phyloP scores from a whole-genome alignment of 495 filamentous ascomycete genomes.

The Bacidia gigantensis region DNA sequence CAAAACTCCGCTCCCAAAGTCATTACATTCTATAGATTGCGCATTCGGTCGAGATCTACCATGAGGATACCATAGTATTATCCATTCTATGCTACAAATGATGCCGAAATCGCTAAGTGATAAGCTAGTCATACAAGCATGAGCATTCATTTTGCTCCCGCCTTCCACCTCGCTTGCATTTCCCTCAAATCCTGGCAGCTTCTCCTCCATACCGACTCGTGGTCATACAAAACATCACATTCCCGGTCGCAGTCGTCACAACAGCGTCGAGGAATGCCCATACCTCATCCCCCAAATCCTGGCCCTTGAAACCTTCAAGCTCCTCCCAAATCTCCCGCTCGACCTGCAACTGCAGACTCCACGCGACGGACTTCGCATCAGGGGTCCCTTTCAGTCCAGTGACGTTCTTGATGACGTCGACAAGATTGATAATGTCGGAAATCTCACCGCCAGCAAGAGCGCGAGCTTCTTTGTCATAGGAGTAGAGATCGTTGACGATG shows the following conservation, averaged over 20 bases:
- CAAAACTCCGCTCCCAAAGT: too few species aligned
- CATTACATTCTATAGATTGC: too few species aligned
- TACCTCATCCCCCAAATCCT: background rate
- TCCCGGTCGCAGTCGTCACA: background rate
- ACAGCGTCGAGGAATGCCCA: conserved; percentile 6
- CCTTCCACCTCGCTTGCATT: too few species aligned
- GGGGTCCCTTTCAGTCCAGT: background rate
- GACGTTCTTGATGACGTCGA: conserved; percentile 2
- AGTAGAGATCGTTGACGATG: conserved; percentile 9
- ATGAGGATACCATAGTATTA: too few species aligned
- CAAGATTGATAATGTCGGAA: conserved; percentile 7
- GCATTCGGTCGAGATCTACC: too few species aligned
- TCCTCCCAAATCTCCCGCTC: conserved; percentile 6
- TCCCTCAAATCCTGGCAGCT: background rate
- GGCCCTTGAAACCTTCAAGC: background rate
- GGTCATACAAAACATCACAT: conserved; percentile 6
- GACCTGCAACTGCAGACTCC: conserved; percentile 2
- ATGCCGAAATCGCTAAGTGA: too few species aligned
- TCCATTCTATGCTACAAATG: too few species aligned
- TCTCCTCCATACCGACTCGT: conserved; percentile 6
- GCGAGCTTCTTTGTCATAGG: conserved; percentile 9
- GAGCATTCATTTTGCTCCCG: too few species aligned
- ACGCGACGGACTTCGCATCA: conserved; percentile 4
- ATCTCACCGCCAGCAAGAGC: background rate
- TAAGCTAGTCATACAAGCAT: too few species aligned